Percentiles rank a stretch among this genome's conserved stretches.
Evolutionary conservation across 1,139 yeast species (phyloP).

Genomic region (Martiniozyma asiatica): DNA sequence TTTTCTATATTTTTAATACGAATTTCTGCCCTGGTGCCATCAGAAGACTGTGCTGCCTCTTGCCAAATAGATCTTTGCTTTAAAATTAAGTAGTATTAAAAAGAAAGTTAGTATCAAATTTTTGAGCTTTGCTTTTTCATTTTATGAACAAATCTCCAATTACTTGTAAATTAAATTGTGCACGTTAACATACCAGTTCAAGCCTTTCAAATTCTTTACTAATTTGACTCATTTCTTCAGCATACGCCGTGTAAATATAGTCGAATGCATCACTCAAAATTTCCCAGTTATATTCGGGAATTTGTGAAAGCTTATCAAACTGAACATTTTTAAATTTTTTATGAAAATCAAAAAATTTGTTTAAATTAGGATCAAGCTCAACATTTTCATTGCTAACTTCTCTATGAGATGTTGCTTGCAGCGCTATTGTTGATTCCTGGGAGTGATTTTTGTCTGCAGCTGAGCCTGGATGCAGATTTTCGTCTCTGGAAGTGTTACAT

Average conservation of each 20-base stretch:
- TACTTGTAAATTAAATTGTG: too few relatives aligned
- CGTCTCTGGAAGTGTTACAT: too few relatives aligned
- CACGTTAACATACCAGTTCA: constrained; percentile 9
- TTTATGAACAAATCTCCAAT: too few relatives aligned
- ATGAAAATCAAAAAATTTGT: constrained; percentile 5
- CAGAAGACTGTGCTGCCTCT: constrained; percentile 16
- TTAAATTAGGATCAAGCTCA: constrained; percentile 5
- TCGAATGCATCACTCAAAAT: constrained; percentile 13
- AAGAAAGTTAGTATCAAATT: neutral
- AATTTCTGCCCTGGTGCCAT: constrained; percentile 12
- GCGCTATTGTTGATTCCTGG: too few relatives aligned
- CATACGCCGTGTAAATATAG: constrained; percentile 11
- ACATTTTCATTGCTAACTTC: constrained; percentile 1
- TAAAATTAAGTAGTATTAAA: too few relatives aligned
- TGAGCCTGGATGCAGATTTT: too few relatives aligned
- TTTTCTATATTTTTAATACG: constrained; percentile 10
- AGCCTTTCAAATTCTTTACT: constrained; percentile 13
- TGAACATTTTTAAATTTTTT: constrained; percentile 1
- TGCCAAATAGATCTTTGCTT: constrained; percentile 16
- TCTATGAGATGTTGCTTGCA: neutral
- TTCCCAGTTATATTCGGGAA: constrained; percentile 16
- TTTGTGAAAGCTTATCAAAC: constrained; percentile 5
- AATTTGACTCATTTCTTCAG: constrained; percentile 13
- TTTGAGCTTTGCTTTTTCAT: neutral
- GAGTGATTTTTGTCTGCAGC: too few relatives aligned